Evolutionary conservation across 2,329 filamentous ascomycete species (phyloP).

Genomic region (Exophiala alcalophila): DNA sequence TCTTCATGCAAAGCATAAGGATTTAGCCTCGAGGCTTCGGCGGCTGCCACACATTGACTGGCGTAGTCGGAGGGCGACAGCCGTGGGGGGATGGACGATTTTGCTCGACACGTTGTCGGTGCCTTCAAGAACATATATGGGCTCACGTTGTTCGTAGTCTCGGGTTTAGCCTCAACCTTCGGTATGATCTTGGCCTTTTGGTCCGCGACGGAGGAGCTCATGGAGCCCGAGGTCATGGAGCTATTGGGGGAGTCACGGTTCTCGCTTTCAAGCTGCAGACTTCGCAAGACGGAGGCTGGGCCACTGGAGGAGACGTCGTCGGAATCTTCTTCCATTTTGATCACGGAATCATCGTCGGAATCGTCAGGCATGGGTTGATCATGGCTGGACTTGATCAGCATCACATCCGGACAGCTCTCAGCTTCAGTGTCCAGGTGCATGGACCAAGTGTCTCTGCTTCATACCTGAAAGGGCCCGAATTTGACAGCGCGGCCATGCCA

Average conservation of each 20-base stretch:
- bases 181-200: slow-evolving; percentile 26
- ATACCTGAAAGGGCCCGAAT: slow-evolving; percentile 19
- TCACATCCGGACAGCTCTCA: no score
- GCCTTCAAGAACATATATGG: slow-evolving; percentile 34
- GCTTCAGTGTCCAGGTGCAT: no score
- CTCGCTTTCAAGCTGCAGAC: slow-evolving; percentile 30
- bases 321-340: slow-evolving; percentile 35
- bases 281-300: slow-evolving; percentile 26
- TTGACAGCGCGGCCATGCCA: slow-evolving; percentile 11
- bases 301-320: slow-evolving; percentile 32
- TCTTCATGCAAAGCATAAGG: slow-evolving; percentile 82
- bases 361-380: slow-evolving; percentile 14
- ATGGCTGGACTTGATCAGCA: slow-evolving; percentile 22
- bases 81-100: slow-evolving; percentile 77
- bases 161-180: slow-evolving; percentile 21
- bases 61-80: slow-evolving; percentile 75
- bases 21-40: slow-evolving; percentile 82
- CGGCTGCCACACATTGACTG: slow-evolving; percentile 84
- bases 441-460: no score
- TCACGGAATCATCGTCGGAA: slow-evolving; percentile 22
- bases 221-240: slow-evolving; percentile 34
- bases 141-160: slow-evolving; percentile 17
- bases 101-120: slow-evolving; percentile 61
- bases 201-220: slow-evolving; percentile 29
- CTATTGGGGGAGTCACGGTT: slow-evolving; percentile 34